Evolutionary conservation across 1,284 basidiomycete genomes (phyloP).

Genomic region (Ustilago xerochloae): DNA sequence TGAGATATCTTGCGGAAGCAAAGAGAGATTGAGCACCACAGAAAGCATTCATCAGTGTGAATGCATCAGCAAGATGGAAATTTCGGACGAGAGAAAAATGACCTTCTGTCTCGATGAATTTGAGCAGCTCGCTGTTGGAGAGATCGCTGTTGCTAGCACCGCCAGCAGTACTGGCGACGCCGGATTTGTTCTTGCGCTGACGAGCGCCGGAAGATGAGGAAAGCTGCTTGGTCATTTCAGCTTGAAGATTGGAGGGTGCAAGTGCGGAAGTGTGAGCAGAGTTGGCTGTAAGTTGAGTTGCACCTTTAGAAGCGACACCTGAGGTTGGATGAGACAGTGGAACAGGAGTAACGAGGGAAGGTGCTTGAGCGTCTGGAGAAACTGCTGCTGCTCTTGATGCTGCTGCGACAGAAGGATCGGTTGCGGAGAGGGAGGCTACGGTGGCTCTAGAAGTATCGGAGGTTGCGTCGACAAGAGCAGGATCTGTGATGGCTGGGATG

Average conservation of each 20-base stretch:
- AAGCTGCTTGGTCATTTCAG: constrained; percentile 48
- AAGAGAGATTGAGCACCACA: constrained; percentile 97
- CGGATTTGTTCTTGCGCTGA: constrained; percentile 31
- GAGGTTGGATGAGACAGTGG: constrained; percentile 31
- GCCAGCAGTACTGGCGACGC: background rate
- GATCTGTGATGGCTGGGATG: constrained; percentile 50
- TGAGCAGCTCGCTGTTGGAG: constrained; percentile 45
- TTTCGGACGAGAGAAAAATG: constrained; percentile 74
- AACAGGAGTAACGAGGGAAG: constrained; percentile 38
- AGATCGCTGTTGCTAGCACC: background rate
- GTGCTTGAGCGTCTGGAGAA: too few species aligned
- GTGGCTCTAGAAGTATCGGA: constrained; percentile 23
- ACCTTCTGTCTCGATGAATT: constrained; percentile 66
- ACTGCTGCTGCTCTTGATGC: too few species aligned
- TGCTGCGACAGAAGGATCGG: too few species aligned
- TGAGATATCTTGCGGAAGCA: constrained; percentile 86
- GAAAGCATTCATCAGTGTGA: constrained; percentile 99
- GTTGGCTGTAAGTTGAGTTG: constrained; percentile 31
- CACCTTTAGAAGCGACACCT: constrained; percentile 42
- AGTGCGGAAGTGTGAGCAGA: constrained; percentile 26
- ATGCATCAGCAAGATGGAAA: constrained; percentile 95
- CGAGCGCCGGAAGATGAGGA: constrained; percentile 11
- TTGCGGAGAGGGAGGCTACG: constrained; percentile 11
- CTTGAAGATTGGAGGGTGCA: constrained; percentile 41
- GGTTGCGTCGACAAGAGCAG: constrained; percentile 37